Evolutionary conservation across 305 asterid genomes (phyloP).

Genomic region (Solanum hybrid): DNA sequence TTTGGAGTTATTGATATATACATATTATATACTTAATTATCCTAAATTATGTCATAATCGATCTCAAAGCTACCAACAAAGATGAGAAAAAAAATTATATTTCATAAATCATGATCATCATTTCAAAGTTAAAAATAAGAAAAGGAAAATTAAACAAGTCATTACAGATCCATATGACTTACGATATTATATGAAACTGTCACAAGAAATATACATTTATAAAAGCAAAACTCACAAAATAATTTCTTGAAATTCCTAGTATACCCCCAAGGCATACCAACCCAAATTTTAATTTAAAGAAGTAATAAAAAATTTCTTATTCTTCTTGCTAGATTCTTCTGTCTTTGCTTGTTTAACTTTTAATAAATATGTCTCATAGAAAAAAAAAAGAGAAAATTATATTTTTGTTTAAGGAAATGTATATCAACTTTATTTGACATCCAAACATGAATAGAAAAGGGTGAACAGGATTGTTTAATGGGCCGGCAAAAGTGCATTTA

Average conservation of each 20-base stretch:
- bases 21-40: neutral
- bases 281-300: neutral
- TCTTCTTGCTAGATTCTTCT: neutral
- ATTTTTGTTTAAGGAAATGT: neutral
- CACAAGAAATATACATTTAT: no score
- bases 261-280: neutral
- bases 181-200: neutral
- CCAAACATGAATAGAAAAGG: neutral
- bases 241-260: neutral
- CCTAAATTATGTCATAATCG: neutral
- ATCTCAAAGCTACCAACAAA: neutral
- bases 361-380: neutral
- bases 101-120: neutral
- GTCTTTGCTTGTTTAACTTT: neutral
- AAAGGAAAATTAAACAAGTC: neutral
- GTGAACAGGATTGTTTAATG: neutral
- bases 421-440: slow-evolving; percentile 1
- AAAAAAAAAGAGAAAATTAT: neutral
- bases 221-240: neutral
- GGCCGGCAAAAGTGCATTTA: slow-evolving; percentile 6
- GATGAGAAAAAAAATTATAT: neutral
- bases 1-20: neutral
- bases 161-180: neutral
- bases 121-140: neutral
- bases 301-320: neutral